Evolutionary conservation across 352 stramenopile species (phyloP), one percentile per base, ranked within the genome.

Genomic region (Phytophthora sojae): DNA sequence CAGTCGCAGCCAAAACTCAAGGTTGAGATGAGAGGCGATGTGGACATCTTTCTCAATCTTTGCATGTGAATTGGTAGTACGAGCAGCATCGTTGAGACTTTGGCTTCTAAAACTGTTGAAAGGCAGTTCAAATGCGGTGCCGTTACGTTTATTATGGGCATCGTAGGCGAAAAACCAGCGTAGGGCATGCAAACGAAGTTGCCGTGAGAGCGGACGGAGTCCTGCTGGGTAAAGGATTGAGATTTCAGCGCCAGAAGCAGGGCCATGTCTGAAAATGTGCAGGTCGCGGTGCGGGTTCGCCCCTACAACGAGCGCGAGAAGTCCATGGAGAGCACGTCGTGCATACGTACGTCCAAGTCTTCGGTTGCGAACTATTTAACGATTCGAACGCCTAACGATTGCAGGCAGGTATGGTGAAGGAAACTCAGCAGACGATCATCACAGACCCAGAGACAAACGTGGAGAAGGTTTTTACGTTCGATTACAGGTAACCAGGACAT

Each of bases 401-500:
- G 11, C n/a, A 39, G 12, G 1, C 15, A 94, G 88, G 88, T 5
- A 94, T 96, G 86, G 67, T 92, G 35, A 93, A 85, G 47, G 84
- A 94, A 25, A 89, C 80, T 2, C 86, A 93, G 61, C 85, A 94
- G 45, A 96, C 89, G 5, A 89, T 94, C 67, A 95, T 96, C 74
- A 94, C 82, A 0, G 86, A 96, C 59, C 89, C 87, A 0, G 86
- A 96, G 49, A 93, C 83, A 26, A 88, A 83, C 59, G 37, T 70
- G 2, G 87, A 96, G 32, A 95, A 95, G 59, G 74, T 69, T 0
- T 97, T 96, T 57, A 97, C 91, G 4, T 97, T 96, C 70, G 91
- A 97, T 53, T 97, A 92, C 78, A 95, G 85, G 83, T 90, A 61
- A 26, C n/a, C 35, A 29, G 45, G 30, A 8, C 9, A 30, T 42